Conservation (phyloP, 2,329 filamentous ascomycete genomes). For the Fusarium chaquense region DNA sequence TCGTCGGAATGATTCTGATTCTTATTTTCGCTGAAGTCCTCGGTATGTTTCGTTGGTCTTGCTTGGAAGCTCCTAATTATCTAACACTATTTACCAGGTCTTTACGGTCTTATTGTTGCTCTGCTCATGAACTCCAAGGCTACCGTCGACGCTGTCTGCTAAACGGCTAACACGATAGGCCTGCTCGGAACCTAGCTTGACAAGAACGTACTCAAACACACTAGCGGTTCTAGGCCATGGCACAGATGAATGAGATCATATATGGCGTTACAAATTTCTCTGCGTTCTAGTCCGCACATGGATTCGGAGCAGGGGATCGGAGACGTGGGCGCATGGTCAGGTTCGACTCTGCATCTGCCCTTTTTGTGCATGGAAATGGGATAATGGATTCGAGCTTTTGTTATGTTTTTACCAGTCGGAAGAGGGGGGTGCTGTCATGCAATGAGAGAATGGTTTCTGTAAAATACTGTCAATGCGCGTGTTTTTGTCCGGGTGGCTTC, state of each 20-base stretch:
- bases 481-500: conserved; percentile 56
- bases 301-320: conserved; percentile 34
- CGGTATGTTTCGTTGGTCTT: conserved; percentile 69
- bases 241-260: conserved; percentile 42
- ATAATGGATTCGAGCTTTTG: conserved; percentile 42
- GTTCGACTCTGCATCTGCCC: conserved; percentile 30
- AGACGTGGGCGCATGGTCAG: conserved; percentile 44
- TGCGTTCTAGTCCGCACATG: conserved; percentile 26
- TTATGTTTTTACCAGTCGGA: conserved; percentile 42
- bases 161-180: conserved; percentile 28
- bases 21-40: conserved; percentile 99
- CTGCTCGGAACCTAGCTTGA: conserved; percentile 49
- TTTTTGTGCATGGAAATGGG: conserved; percentile 41
- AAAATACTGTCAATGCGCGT: conserved; percentile 64
- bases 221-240: conserved; percentile 41
- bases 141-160: conserved; percentile 69
- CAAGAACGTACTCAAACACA: conserved; percentile 53
- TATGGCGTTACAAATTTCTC: conserved; percentile 43
- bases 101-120: conserved; percentile 98
- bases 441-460: conserved; percentile 55
- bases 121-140: conserved; percentile 99
- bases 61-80: not conserved
- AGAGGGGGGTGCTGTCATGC: conserved; percentile 38
- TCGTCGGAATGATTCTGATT: conserved; percentile 98
- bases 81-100: conserved; percentile 70